Evolutionary conservation across 2,329 filamentous ascomycete species (phyloP).

Genomic region (Penicillium sp.): DNA sequence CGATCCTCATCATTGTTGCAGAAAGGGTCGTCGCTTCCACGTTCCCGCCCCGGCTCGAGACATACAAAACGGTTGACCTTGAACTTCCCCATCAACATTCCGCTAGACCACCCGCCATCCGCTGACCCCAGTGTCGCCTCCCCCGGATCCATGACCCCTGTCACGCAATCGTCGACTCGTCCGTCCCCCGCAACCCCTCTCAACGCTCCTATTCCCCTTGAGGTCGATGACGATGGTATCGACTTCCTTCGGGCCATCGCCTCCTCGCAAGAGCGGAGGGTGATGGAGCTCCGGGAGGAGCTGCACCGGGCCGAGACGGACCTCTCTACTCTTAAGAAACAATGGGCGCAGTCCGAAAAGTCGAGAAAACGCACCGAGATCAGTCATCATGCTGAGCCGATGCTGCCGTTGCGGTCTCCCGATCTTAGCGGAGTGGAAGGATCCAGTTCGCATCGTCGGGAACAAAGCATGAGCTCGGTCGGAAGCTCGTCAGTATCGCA

Average conservation of each 20-base stretch:
- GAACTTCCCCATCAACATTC: conserved; percentile 45
- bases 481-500: conserved; percentile 27
- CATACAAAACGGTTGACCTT: conserved; percentile 45
- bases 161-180: conserved; percentile 30
- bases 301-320: conserved; percentile 75
- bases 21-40: conserved; percentile 33
- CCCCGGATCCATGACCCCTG: conserved; percentile 31
- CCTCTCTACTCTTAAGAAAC: conserved; percentile 69
- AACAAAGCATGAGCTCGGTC: conserved; percentile 26
- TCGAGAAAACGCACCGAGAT: conserved; percentile 68
- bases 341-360: conserved; percentile 74
- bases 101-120: conserved; percentile 19
- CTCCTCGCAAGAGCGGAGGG: conserved; percentile 80
- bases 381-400: conserved; percentile 54
- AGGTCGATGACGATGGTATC: conserved; percentile 49
- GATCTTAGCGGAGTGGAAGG: conserved; percentile 16
- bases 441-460: conserved; percentile 19
- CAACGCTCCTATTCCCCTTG: conserved; percentile 25
- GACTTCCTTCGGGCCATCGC: conserved; percentile 84
- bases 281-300: conserved; percentile 87
- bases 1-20: conserved; percentile 19
- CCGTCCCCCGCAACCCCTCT: conserved; percentile 27
- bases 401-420: conserved; percentile 51
- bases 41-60: conserved; percentile 34
- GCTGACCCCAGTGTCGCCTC: conserved; percentile 26